A percentile compares a stretch with the other conserved stretches of the same genome.
These are phyloP conservation scores for Fomitopsis schrenkii DNA, from an alignment of 1,284 basidiomycete species.

Conservation along the genomic window DNA sequence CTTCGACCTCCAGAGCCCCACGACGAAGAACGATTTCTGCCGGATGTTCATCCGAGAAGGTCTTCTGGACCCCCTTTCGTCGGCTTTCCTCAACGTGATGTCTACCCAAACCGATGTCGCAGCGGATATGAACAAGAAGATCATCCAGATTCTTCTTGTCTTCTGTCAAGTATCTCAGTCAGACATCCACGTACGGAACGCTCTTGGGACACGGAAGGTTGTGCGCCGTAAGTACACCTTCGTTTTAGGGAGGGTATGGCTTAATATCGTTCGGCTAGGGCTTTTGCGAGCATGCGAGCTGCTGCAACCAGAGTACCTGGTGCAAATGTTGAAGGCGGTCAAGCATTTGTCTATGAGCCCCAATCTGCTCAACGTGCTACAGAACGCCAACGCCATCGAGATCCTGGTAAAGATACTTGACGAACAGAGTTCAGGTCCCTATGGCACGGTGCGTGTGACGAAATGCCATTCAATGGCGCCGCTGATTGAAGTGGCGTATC, in stretches of 20 bases:
- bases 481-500: too few relatives aligned
- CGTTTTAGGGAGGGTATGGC: neutral
- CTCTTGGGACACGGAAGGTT: slow-evolving; percentile 86
- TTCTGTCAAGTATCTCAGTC: slow-evolving; percentile 96
- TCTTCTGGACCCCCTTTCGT: slow-evolving; percentile 87
- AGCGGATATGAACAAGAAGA: slow-evolving; percentile 80
- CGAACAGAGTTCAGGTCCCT: slow-evolving; percentile 73
- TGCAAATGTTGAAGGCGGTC: slow-evolving; percentile 89
- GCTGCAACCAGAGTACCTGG: slow-evolving; percentile 80
- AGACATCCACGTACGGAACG: slow-evolving; percentile 88
- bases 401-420: slow-evolving; percentile 83
- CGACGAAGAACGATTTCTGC: slow-evolving; percentile 97
- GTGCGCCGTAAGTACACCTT: slow-evolving; percentile 66
- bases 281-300: slow-evolving; percentile 80
- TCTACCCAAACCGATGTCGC: slow-evolving; percentile 64
- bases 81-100: slow-evolving; percentile 87
- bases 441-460: slow-evolving; percentile 68
- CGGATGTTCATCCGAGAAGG: slow-evolving; percentile 98
- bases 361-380: slow-evolving; percentile 85
- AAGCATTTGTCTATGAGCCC: slow-evolving; percentile 96
- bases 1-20: slow-evolving; percentile 92
- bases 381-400: slow-evolving; percentile 95
- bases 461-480: neutral
- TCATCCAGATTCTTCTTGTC: slow-evolving; percentile 86
- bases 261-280: slow-evolving; percentile 41